Conservation (phyloP, 1,139 yeast species). For the Hansenula sp. region DNA sequence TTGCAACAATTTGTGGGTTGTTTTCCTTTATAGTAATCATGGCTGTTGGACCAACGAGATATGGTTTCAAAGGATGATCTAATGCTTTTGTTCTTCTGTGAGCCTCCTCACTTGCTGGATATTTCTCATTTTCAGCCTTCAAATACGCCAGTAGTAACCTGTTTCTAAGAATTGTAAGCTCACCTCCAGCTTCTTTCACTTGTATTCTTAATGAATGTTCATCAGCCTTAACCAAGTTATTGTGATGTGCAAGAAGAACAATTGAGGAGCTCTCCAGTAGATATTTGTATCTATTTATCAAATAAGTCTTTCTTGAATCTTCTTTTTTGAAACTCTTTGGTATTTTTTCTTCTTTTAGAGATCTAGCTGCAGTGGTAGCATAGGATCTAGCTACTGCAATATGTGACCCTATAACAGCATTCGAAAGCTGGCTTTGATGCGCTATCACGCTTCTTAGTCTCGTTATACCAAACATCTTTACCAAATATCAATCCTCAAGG, state of each 20-base stretch:
- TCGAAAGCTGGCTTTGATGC: not conserved
- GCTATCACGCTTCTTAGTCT: not conserved
- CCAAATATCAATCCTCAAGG: too few relatives aligned
- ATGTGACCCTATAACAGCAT: not conserved
- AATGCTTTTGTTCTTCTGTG: constrained; percentile 37
- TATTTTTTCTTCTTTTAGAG: not conserved
- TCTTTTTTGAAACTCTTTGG: constrained; percentile 17
- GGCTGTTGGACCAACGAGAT: constrained; percentile 84
- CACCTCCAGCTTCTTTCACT: constrained; percentile 60
- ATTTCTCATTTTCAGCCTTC: constrained; percentile 60
- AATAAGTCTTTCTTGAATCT: constrained; percentile 71
- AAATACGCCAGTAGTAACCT: constrained; percentile 71
- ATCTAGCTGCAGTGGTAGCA: constrained; percentile 2
- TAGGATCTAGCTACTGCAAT: constrained; percentile 6
- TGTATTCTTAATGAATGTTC: constrained; percentile 59
- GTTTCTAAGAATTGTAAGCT: constrained; percentile 62
- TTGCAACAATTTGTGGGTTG: constrained; percentile 65
- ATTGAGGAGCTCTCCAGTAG: constrained; percentile 65
- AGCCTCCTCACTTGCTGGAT: constrained; percentile 70
- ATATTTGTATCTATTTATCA: constrained; percentile 73
- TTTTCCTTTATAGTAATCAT: constrained; percentile 64
- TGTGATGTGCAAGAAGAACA: constrained; percentile 76
- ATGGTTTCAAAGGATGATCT: constrained; percentile 62
- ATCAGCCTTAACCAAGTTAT: constrained; percentile 69
- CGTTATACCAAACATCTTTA: not conserved